Conservation (phyloP, 202 grass and related monocot species). For the Elaeis oleifera region DNA sequence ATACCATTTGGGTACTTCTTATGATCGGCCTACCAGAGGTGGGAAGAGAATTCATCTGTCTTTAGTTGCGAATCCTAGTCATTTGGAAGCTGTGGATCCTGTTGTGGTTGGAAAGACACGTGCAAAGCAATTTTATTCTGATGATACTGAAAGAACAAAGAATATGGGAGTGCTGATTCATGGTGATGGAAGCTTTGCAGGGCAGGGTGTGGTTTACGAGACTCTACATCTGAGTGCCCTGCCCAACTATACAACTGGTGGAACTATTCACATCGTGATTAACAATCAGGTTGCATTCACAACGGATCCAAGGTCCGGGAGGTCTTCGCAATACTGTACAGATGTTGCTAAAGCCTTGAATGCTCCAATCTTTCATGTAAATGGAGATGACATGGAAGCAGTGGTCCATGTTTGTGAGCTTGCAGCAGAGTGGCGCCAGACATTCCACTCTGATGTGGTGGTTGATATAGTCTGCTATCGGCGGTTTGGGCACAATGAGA, state of each 20-base stretch:
- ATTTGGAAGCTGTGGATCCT: constrained; percentile 80
- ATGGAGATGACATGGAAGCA: constrained; percentile 89
- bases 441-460: constrained; percentile 82
- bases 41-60: constrained; percentile 81
- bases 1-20: constrained; percentile 89
- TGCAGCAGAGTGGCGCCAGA: constrained; percentile 88
- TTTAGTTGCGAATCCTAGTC: constrained; percentile 81
- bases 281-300: constrained; percentile 97
- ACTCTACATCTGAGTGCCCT: constrained; percentile 91
- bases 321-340: constrained; percentile 87
- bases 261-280: constrained; percentile 84
- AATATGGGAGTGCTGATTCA: constrained; percentile 77
- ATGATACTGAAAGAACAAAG: constrained; percentile 74
- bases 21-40: constrained; percentile 73
- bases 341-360: constrained; percentile 80
- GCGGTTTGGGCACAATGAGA: constrained; percentile 90
- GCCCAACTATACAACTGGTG: constrained; percentile 80
- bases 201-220: constrained; percentile 84
- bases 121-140: constrained; percentile 81
- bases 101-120: constrained; percentile 79
- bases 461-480: constrained; percentile 84
- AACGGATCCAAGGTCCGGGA: constrained; percentile 71
- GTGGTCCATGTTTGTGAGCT: constrained; percentile 83
- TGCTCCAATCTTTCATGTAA: constrained; percentile 78
- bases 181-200: constrained; percentile 88